Evolutionary conservation across 2,329 filamentous ascomycete species (phyloP), one percentile per base, ranked within the genome.

Genomic region (Cladophialophora chaetospira): DNA sequence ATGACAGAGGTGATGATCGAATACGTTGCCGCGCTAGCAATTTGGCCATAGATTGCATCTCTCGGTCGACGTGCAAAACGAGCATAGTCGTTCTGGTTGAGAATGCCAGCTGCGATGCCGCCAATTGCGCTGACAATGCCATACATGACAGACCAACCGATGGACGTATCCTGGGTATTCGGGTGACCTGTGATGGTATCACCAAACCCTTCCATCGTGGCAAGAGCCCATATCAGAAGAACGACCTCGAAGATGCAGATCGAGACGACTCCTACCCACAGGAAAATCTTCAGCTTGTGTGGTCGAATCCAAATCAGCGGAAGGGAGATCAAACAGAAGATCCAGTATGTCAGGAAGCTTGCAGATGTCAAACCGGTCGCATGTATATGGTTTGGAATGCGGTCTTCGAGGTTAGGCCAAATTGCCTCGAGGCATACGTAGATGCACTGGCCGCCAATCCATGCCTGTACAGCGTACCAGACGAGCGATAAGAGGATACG

Each of bases 401-500:
- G 73, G 0, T 69, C 46, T 52, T 78, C 75, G 29, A 78, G 68
- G 5, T 69, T 68, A 9, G 76, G 76, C 62, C 75, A 75, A 65
- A 77, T 75, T 1, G 78, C 75, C 9, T 75, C 72, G 4, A 80
- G 68, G 48, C 76, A 75, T 42, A 79, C 69, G 48, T 78, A 76
- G 53, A 78, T 60, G 46, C 75, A 78, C 63, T 77, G 47, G 23
- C 88, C 88, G 11, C 63, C 63, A 23, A 64, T 63, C 60, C 60
- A 63, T 21, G 62, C 53, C 21, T 65, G 62, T 8, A 95, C 89
- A 47, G 89, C 89, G 62, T 53, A 52, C 15, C n/a, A 56, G 13
- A 61, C 63, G 26, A 1, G 89, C 87, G 82, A 95, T 92, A 5
- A 85, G 88, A 28, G 89, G 88, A 62, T 60, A 35, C 91, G 84